These are phyloP conservation scores for Chytriomyces hyalinus DNA, from an alignment of 192 early-diverging fungal genomes.

Conservation along the genomic window DNA sequence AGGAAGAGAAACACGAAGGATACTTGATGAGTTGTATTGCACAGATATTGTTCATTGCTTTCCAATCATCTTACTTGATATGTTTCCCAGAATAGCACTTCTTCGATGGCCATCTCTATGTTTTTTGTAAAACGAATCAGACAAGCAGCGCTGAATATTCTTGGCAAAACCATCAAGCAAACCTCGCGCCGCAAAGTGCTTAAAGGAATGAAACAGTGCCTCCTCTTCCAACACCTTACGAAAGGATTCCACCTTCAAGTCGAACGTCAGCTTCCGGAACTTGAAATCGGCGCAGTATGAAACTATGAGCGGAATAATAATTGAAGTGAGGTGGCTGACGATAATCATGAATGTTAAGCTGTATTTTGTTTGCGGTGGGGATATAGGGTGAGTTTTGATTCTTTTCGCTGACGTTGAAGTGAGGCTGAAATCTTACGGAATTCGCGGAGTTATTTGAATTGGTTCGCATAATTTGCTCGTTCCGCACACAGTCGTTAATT, in stretches of 20 bases:
- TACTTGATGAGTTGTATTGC: no score
- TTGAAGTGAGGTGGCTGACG: background rate
- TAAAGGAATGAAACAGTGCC: conserved; percentile 6
- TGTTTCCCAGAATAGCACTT: conserved; percentile 20
- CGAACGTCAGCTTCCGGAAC: background rate
- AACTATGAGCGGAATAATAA: background rate
- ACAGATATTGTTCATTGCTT: no score
- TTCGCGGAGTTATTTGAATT: background rate
- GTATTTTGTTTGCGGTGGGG: background rate
- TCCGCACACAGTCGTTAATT: background rate
- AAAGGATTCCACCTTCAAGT: background rate
- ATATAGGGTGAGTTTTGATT: background rate
- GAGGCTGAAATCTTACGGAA: background rate
- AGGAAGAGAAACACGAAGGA: no score
- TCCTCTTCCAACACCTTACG: background rate
- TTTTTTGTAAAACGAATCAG: background rate
- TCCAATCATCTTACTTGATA: background rate
- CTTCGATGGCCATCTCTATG: conserved; percentile 2
- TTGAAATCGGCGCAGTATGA: background rate
- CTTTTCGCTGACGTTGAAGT: no score
- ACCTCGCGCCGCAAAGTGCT: conserved; percentile 3
- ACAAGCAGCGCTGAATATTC: background rate
- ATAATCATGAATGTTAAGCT: background rate
- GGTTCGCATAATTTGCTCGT: background rate
- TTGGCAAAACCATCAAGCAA: background rate